Evolutionary conservation across 2,329 filamentous ascomycete genomes (phyloP).

Genomic region (Cladobotryum protrusum): DNA sequence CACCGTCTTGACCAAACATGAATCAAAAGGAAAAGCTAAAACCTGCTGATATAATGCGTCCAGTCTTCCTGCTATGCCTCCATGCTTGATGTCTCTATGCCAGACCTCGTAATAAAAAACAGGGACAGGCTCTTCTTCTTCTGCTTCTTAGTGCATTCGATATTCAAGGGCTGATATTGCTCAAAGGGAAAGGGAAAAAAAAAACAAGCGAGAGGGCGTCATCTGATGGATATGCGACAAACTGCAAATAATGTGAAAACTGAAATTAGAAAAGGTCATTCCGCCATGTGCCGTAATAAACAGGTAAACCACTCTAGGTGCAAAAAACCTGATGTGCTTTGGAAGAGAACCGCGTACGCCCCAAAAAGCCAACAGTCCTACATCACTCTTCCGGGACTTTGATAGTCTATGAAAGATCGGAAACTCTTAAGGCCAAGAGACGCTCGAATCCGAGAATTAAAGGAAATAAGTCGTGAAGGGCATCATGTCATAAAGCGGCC

Average conservation of each 20-base stretch:
- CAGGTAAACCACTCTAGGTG: neutral
- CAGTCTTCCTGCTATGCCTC: neutral
- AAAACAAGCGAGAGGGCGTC: neutral
- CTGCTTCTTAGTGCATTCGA: neutral
- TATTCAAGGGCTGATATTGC: neutral
- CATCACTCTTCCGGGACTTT: slow-evolving; percentile 1
- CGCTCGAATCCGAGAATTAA: slow-evolving; percentile 10
- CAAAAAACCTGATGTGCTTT: neutral
- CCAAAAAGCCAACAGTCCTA: slow-evolving; percentile 1
- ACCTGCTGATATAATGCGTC: neutral
- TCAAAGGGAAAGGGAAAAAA: neutral
- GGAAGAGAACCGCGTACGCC: neutral
- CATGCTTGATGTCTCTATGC: neutral
- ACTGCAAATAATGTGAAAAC: neutral
- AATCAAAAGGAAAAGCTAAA: neutral
- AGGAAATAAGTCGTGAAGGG: slow-evolving; percentile 25
- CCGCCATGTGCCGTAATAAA: neutral
- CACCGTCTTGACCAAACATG: neutral
- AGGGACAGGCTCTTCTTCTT: too few relatives aligned
- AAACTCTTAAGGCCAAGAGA: slow-evolving; percentile 4
- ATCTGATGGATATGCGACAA: neutral
- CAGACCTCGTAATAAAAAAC: neutral
- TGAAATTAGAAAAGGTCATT: neutral
- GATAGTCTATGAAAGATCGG: neutral
- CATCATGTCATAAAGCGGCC: slow-evolving; percentile 29